Evolutionary conservation across 2,329 filamentous ascomycete species (phyloP).

Genomic region (Trichoderma cornu-damae): DNA sequence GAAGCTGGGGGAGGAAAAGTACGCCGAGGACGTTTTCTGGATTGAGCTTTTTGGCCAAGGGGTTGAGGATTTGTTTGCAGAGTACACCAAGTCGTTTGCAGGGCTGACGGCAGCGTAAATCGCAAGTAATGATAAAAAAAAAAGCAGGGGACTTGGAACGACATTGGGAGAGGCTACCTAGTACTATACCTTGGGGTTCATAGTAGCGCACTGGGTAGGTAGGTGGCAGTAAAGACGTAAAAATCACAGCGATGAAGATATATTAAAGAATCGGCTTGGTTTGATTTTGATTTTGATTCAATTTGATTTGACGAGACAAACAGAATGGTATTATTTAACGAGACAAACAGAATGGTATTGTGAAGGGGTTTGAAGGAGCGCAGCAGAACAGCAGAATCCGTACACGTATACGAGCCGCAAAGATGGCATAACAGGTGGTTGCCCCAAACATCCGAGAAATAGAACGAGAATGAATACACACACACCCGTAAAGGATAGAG

Average conservation of each 20-base stretch:
- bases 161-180: no score
- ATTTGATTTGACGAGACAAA: background rate
- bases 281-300: no score
- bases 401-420: background rate
- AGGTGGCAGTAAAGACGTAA: background rate
- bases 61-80: slow-evolving; percentile 66
- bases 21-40: slow-evolving; percentile 65
- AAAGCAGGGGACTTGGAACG: no score
- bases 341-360: background rate
- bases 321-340: background rate
- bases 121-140: no score
- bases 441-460: background rate
- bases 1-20: slow-evolving; percentile 55
- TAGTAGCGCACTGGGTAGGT: no score
- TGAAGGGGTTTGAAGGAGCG: background rate
- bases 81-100: slow-evolving; percentile 52
- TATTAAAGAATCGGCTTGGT: background rate
- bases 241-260: background rate
- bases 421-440: background rate
- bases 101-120: background rate
- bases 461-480: background rate
- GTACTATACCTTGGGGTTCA: no score
- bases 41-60: slow-evolving; percentile 58
- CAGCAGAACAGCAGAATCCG: background rate
- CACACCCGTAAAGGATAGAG: slow-evolving; percentile 11